Conservation (phyloP, 2,329 filamentous ascomycete species). For the Fusarium poae region DNA sequence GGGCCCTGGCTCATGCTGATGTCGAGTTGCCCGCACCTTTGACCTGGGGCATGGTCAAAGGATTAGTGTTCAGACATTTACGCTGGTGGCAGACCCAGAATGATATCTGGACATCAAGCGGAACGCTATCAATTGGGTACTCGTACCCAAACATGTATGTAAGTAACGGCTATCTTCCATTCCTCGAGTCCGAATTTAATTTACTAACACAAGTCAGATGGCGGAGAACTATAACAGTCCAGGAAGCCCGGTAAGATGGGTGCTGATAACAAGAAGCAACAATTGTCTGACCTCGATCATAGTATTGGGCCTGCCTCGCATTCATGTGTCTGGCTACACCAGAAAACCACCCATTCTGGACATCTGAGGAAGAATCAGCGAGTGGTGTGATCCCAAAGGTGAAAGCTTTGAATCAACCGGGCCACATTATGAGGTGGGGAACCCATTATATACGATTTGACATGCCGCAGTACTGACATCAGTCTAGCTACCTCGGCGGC, state of each 20-base stretch:
- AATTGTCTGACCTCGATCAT: conserved; percentile 48
- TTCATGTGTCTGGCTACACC: conserved; percentile 81
- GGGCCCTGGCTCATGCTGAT: conserved; percentile 79
- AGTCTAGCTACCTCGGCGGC: conserved; percentile 72
- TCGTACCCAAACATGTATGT: conserved; percentile 82
- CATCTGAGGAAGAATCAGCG: conserved; percentile 72
- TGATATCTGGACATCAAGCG: conserved; percentile 80
- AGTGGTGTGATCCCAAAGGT: conserved; percentile 68
- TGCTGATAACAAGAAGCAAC: background rate
- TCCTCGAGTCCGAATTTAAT: conserved; percentile 32
- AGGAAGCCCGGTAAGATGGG: conserved; percentile 65
- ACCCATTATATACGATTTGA: background rate
- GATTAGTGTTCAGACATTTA: conserved; percentile 78
- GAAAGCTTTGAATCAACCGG: conserved; percentile 74
- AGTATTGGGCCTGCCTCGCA: conserved; percentile 84
- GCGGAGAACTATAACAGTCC: conserved; percentile 88
- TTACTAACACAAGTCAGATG: conserved; percentile 60
- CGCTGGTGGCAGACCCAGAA: conserved; percentile 83
- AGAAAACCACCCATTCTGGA: conserved; percentile 80
- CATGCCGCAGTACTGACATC: conserved; percentile 5
- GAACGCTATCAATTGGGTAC: conserved; percentile 81
- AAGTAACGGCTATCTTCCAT: conserved; percentile 48
- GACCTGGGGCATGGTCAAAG: conserved; percentile 84
- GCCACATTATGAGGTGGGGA: conserved; percentile 74
- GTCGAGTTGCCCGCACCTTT: conserved; percentile 79